These are phyloP conservation scores for Pseudopithomyces maydicus DNA, from an alignment of 2,329 filamentous ascomycete genomes.

Conservation along the genomic window DNA sequence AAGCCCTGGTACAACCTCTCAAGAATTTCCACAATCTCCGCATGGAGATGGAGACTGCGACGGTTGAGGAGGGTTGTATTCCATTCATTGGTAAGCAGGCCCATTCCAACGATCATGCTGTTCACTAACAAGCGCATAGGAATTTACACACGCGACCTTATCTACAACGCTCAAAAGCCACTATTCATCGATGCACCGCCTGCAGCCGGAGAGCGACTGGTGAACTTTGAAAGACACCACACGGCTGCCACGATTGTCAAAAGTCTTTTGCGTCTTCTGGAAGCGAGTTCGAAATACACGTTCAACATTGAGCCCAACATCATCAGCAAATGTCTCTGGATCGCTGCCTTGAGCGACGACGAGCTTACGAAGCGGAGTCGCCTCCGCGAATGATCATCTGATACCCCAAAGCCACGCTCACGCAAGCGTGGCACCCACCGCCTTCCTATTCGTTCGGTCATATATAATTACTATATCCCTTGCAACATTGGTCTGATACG, in stretches of 20 bases:
- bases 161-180: conserved; percentile 80
- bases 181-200: conserved; percentile 73
- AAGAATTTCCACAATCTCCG: conserved; percentile 79
- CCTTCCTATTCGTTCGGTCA: not conserved
- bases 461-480: not conserved
- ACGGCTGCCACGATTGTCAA: conserved; percentile 78
- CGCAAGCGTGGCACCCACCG: not conserved
- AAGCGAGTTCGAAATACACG: conserved; percentile 75
- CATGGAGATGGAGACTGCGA: conserved; percentile 75
- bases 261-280: conserved; percentile 76
- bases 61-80: conserved; percentile 74
- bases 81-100: conserved; percentile 74
- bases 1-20: conserved; percentile 74
- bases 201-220: conserved; percentile 62
- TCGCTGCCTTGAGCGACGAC: conserved; percentile 75
- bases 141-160: conserved; percentile 79
- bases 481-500: conserved; percentile 21
- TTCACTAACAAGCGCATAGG: conserved; percentile 43
- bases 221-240: conserved; percentile 84
- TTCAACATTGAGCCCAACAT: conserved; percentile 78
- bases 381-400: conserved; percentile 32
- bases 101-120: not conserved
- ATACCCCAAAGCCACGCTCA: conserved; percentile 12
- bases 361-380: conserved; percentile 61
- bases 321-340: conserved; percentile 83